Base-by-base conservation (phyloP, 805 yeast species). In the Danielozyma ontarioensis region DNA sequence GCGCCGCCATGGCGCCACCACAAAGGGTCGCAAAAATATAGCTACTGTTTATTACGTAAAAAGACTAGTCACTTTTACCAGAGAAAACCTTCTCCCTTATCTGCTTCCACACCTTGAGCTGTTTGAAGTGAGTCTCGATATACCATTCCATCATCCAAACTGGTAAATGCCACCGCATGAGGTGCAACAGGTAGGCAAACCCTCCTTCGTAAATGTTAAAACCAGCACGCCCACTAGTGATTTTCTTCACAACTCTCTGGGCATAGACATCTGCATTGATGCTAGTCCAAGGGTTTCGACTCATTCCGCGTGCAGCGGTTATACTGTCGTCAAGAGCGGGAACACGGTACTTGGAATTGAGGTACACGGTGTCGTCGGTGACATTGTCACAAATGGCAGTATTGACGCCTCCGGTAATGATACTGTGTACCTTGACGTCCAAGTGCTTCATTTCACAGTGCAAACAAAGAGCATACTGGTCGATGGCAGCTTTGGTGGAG, bases 401-500 rank as follows among this genome's bases (percentile, higher is more conserved):
- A 14, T 55, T 48, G 8, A 68, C 68, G 10, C 59, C 62, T 3
- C 73, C 73, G 3, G 70, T 60, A 19, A 59, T 46, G 5, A 66
- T 55, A 38, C 59, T 51, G 29, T 64, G 55, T 3, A 64, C 68
- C 32, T 51, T 49, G 23, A 67, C 69, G 1, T 64, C 71, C 32
- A 64, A 52, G 0, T 61, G 59, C 26, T 45, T 41, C 51, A 66
- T 43, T 36, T 68, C 74, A 5, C 50, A 35, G 4, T 55, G 59
- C 13, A 68, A 45, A 2, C 38, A 46, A 27, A 46, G 37, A 2
- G 71, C 68, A 29, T 64, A 53, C 25, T 44, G 47, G 37, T 56
- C 62, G 31, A 68, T 57, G 4, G 72, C 68, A 1, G 67, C 59
- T 41, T 68, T 68, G 14, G 64, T 45, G 3, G 70, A 47, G 22